Evolutionary conservation across 305 asterid species (phyloP).

Genomic region (Solanum hybrid): DNA sequence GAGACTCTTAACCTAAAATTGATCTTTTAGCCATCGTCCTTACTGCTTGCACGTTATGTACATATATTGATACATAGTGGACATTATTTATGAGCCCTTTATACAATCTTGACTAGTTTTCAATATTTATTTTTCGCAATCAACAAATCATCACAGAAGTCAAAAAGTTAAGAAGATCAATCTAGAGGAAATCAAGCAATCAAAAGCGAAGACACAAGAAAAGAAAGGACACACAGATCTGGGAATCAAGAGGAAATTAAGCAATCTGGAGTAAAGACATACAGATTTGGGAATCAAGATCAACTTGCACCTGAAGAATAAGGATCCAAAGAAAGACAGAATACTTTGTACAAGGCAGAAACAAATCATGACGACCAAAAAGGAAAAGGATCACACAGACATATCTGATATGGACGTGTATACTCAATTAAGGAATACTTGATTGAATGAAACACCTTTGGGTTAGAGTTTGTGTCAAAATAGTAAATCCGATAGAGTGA

Average conservation of each 20-base stretch:
- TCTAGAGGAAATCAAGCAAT: neutral
- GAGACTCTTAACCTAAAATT: neutral
- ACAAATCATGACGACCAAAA: neutral
- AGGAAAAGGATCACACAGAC: neutral
- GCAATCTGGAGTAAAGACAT: neutral
- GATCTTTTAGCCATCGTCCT: neutral
- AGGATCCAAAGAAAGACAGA: neutral
- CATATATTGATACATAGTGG: neutral
- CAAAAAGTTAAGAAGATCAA: neutral
- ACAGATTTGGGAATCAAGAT: neutral
- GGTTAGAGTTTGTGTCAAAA: neutral
- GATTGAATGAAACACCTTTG: neutral
- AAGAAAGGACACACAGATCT: neutral
- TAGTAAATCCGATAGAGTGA: neutral
- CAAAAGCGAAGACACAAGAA: neutral
- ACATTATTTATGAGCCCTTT: neutral
- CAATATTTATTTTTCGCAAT: neutral
- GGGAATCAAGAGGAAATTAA: neutral
- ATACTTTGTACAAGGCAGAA: neutral
- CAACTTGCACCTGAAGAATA: neutral
- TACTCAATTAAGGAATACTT: neutral
- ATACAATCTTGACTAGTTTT: neutral
- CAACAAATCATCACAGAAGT: neutral
- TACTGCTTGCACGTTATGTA: neutral
- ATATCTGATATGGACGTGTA: neutral